Evolutionary conservation across 768 basidiomycete species (phyloP).

Genomic region (Flagelloscypha sp.): DNA sequence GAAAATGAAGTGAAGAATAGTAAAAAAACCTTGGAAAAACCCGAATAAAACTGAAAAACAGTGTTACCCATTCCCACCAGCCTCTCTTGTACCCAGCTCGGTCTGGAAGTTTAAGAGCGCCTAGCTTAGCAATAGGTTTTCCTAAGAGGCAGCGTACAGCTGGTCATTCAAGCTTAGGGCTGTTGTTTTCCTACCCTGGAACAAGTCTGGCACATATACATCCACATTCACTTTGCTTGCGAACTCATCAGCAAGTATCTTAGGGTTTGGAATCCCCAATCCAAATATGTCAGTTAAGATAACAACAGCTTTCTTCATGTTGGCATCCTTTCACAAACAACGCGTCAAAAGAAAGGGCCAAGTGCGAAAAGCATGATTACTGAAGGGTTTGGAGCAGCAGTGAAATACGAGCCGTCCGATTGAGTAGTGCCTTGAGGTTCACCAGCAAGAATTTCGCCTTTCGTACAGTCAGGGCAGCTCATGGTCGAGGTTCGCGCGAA

Average conservation of each 20-base stretch:
- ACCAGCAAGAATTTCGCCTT: slow-evolving; percentile 26
- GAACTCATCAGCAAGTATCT: slow-evolving; percentile 33
- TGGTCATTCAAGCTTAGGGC: too few relatives aligned
- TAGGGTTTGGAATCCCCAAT: slow-evolving; percentile 28
- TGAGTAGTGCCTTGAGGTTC: slow-evolving; percentile 24
- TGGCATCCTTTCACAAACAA: too few relatives aligned
- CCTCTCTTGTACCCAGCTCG: background rate
- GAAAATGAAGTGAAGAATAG: too few relatives aligned
- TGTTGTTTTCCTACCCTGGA: slow-evolving; percentile 24
- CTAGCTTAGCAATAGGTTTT: background rate
- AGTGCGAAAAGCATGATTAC: too few relatives aligned
- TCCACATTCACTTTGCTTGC: slow-evolving; percentile 29
- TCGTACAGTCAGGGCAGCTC: slow-evolving; percentile 22
- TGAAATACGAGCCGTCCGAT: slow-evolving; percentile 25
- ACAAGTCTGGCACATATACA: slow-evolving; percentile 40
- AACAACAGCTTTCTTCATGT: slow-evolving; percentile 24
- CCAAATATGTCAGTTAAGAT: slow-evolving; percentile 38
- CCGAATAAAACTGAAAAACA: background rate
- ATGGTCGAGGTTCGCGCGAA: too few relatives aligned
- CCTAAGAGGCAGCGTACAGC: too few relatives aligned
- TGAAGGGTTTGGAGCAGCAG: slow-evolving; percentile 14
- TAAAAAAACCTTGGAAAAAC: too few relatives aligned
- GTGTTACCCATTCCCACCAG: slow-evolving; percentile 1
- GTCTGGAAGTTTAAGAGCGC: background rate
- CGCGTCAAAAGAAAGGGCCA: too few relatives aligned